Evolutionary conservation across 2,329 filamentous ascomycete genomes (phyloP).

Genomic region (Trichophyton equinum): DNA sequence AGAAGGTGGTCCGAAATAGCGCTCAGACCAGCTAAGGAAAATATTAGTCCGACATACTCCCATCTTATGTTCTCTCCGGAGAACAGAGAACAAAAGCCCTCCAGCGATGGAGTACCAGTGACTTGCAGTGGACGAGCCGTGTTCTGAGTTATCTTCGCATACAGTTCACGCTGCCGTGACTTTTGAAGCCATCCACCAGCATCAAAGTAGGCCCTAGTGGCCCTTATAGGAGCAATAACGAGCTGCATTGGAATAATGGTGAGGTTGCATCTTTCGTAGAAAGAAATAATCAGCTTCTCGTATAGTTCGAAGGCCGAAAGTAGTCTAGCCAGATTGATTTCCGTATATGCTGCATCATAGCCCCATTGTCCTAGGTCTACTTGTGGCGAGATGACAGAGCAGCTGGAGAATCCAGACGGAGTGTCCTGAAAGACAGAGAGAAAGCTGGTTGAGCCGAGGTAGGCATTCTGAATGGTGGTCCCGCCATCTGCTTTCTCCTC

Average conservation of each 20-base stretch:
- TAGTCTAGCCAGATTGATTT: constrained; percentile 13
- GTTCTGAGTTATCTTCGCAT: constrained; percentile 19
- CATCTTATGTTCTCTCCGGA: constrained; percentile 15
- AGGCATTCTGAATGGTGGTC: constrained; percentile 16
- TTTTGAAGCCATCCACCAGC: constrained; percentile 8
- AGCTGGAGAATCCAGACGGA: constrained; percentile 14
- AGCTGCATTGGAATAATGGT: constrained; percentile 23
- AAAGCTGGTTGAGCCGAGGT: constrained; percentile 27
- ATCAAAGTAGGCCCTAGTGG: constrained; percentile 12
- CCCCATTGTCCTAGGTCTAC: constrained; percentile 8
- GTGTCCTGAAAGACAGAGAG: constrained; percentile 19
- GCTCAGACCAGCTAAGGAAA: constrained; percentile 14
- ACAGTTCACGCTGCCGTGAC: constrained; percentile 9
- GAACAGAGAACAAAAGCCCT: constrained; percentile 28
- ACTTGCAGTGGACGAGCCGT: constrained; percentile 17
- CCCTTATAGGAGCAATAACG: constrained; percentile 22
- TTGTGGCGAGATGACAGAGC: constrained; percentile 6
- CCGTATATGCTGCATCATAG: constrained; percentile 19
- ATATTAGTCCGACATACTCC: constrained; percentile 18
- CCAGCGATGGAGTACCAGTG: constrained; percentile 16
- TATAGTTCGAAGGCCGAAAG: constrained; percentile 7
- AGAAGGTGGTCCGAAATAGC: not conserved
- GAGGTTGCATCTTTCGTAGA: constrained; percentile 5
- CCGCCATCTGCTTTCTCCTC: constrained; percentile 3
- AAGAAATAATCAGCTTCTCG: constrained; percentile 6